A percentile compares a stretch with the other conserved stretches of the same genome.
phyloP scores from a whole-genome alignment of 495 filamentous ascomycete species.

The Bacidia gigantensis region DNA sequence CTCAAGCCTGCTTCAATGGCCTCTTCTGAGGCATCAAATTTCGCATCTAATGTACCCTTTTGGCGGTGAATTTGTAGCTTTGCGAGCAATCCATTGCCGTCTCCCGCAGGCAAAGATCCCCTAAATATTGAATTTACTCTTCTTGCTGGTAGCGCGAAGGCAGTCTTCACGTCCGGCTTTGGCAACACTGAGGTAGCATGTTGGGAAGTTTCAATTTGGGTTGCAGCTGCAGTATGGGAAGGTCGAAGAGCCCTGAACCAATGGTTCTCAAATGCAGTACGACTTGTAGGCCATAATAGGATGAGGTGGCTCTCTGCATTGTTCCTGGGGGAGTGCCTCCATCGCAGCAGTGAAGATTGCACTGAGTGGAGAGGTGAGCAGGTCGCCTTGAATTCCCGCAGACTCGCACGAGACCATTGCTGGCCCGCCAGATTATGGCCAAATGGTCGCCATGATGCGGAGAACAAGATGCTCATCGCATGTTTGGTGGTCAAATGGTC shows the following conservation, averaged over 20 bases:
- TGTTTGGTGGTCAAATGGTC: too few species aligned
- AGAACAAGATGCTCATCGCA: not conserved
- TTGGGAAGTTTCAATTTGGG: too few species aligned
- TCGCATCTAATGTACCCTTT: conserved; percentile 56
- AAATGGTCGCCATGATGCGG: not conserved
- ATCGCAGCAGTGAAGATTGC: too few species aligned
- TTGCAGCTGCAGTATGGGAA: too few species aligned
- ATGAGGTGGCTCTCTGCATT: too few species aligned
- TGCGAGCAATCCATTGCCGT: conserved; percentile 51
- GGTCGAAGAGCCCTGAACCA: too few species aligned
- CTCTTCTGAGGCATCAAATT: conserved; percentile 28
- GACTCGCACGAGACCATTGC: not conserved
- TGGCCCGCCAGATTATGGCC: not conserved
- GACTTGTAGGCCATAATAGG: too few species aligned
- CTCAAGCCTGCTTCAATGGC: conserved; percentile 38
- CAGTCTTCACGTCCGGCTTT: conserved; percentile 12
- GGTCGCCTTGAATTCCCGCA: not conserved
- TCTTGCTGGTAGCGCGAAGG: conserved; percentile 26
- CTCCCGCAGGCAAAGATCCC: conserved; percentile 27
- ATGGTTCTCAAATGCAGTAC: too few species aligned
- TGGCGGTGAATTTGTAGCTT: conserved; percentile 63
- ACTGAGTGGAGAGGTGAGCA: not conserved
- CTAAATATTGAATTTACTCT: conserved; percentile 56
- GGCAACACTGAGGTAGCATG: too few species aligned
- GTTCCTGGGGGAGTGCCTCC: too few species aligned